Percentiles rank a stretch among this genome's conserved stretches.
Conservation (phyloP, 768 basidiomycete species). For the Leccinum rimulosum region DNA sequence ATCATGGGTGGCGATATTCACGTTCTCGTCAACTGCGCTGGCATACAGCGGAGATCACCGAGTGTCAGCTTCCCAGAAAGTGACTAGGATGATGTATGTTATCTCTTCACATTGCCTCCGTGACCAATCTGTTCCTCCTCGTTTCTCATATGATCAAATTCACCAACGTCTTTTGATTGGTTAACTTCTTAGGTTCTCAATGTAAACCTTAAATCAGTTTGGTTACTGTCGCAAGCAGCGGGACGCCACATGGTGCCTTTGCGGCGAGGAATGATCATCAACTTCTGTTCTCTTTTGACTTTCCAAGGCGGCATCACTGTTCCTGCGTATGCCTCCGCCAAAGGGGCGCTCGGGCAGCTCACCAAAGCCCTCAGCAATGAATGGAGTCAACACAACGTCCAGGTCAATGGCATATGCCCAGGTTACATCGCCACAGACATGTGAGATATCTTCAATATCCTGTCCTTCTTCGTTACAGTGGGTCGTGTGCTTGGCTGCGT, state of each 20-base stretch:
- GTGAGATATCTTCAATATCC: conserved; percentile 40
- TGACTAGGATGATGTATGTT: conserved; percentile 70
- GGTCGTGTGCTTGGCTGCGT: conserved; percentile 3
- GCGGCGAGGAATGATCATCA: conserved; percentile 69
- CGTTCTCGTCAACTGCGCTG: conserved; percentile 69
- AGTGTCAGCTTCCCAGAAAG: conserved; percentile 62
- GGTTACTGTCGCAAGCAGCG: conserved; percentile 82
- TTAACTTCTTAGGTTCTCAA: conserved; percentile 60
- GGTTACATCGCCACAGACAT: conserved; percentile 91
- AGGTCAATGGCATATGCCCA: conserved; percentile 86
- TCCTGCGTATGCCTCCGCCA: conserved; percentile 90
- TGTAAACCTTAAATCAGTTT: conserved; percentile 85
- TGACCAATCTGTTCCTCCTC: conserved; percentile 5
- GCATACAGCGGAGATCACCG: conserved; percentile 57
- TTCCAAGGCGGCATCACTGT: conserved; percentile 65
- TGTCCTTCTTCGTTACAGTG: conserved; percentile 7
- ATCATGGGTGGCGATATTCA: conserved; percentile 53
- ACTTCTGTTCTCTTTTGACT: conserved; percentile 54
- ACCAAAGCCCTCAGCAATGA: conserved; percentile 92
- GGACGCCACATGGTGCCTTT: conserved; percentile 85
- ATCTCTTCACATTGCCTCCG: conserved; percentile 30
- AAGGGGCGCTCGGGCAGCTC: conserved; percentile 81
- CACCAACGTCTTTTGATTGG: conserved; percentile 9
- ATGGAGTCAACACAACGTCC: conserved; percentile 85
- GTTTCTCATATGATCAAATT: conserved; percentile 8